These are phyloP conservation scores for Cytospora chrysosperma DNA, from an alignment of 2,329 filamentous ascomycete species.

Conservation along the genomic window DNA sequence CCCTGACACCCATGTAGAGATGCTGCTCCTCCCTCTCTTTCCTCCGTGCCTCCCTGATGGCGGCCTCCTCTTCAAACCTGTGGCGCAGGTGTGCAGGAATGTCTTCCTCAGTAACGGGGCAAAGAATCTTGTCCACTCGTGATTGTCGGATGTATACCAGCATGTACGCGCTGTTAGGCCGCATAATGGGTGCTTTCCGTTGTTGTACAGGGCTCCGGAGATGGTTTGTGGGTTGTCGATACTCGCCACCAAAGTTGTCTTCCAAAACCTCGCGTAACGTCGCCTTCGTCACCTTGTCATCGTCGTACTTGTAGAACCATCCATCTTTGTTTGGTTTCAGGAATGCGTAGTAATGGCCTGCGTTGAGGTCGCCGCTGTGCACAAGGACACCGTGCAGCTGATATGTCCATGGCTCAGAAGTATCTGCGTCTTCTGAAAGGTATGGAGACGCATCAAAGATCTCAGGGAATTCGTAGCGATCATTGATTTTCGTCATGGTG, in stretches of 20 bases:
- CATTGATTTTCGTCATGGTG: conserved; percentile 98
- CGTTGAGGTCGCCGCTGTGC: conserved; percentile 94
- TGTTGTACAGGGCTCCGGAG: conserved; percentile 50
- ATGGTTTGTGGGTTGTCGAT: conserved; percentile 51
- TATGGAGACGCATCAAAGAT: conserved; percentile 82
- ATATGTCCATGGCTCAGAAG: conserved; percentile 85
- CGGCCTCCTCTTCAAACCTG: conserved; percentile 79
- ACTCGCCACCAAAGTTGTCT: conserved; percentile 95
- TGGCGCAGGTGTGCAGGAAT: conserved; percentile 77
- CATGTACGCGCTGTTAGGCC: conserved; percentile 92
- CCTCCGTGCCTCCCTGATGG: conserved; percentile 69
- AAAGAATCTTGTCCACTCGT: conserved; percentile 77
- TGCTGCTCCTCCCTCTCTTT: conserved; percentile 95
- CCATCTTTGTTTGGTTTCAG: conserved; percentile 91
- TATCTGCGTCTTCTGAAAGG: conserved; percentile 81
- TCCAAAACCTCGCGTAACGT: conserved; percentile 89
- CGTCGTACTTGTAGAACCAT: conserved; percentile 95
- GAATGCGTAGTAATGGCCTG: conserved; percentile 97
- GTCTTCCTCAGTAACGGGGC: conserved; percentile 71
- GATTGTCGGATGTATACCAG: conserved; percentile 93
- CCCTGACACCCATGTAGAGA: conserved; percentile 81
- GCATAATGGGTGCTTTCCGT: conserved; percentile 59
- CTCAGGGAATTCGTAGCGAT: conserved; percentile 86
- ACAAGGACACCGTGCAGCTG: conserved; percentile 93
- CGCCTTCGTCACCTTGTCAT: conserved; percentile 93